These are phyloP conservation scores for Teratosphaeriaceae sp. DNA, from an alignment of 2,329 filamentous ascomycete species.

Conservation along the genomic window DNA sequence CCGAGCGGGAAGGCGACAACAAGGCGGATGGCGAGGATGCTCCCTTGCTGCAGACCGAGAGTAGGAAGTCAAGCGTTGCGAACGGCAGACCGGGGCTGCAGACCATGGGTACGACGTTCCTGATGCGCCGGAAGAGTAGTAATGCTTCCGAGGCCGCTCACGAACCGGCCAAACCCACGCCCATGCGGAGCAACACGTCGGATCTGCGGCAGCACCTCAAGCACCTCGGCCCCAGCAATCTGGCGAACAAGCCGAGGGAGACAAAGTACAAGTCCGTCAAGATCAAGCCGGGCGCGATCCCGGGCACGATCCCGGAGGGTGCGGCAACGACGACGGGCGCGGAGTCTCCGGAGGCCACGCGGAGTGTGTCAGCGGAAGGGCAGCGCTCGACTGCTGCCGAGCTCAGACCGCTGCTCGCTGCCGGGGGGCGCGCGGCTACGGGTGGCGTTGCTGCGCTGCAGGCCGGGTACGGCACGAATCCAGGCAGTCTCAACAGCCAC, in stretches of 20 bases:
- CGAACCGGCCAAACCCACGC: slow-evolving; percentile 22
- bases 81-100: slow-evolving; percentile 22
- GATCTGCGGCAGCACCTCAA: slow-evolving; percentile 55
- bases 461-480: slow-evolving; percentile 39
- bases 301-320: slow-evolving; percentile 37
- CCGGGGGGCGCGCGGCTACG: slow-evolving; percentile 46
- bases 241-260: slow-evolving; percentile 52
- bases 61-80: slow-evolving; percentile 29
- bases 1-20: slow-evolving; percentile 17
- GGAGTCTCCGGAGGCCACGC: neutral
- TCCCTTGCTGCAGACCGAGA: slow-evolving; percentile 18
- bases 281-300: slow-evolving; percentile 56
- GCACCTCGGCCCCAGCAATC: slow-evolving; percentile 58
- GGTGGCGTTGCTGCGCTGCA: slow-evolving; percentile 58
- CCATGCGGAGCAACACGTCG: slow-evolving; percentile 46
- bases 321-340: slow-evolving; percentile 16
- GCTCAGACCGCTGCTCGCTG: slow-evolving; percentile 40
- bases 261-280: slow-evolving; percentile 59
- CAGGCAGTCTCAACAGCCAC: slow-evolving; percentile 10
- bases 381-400: neutral
- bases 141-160: slow-evolving; percentile 28
- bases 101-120: slow-evolving; percentile 29
- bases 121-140: slow-evolving; percentile 41
- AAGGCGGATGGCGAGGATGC: slow-evolving; percentile 21
- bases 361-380: neutral